Evolutionary conservation across 2,329 filamentous ascomycete species (phyloP), one percentile per base, ranked within the genome.

Genomic region (Hypoxylon sp.): DNA sequence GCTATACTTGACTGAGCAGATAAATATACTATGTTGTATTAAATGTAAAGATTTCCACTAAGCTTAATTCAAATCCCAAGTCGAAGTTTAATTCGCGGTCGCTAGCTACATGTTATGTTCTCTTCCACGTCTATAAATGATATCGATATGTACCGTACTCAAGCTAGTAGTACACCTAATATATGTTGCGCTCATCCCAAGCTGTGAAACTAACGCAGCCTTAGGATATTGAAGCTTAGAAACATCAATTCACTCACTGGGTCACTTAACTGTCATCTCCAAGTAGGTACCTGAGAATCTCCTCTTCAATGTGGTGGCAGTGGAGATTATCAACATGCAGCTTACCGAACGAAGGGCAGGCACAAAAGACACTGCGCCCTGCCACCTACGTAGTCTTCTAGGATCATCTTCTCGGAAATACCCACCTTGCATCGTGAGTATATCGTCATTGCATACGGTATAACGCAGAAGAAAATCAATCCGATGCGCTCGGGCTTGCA

Each of bases 281-380:
- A n/a, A n/a, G n/a, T n/a, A n/a, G n/a, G 19, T 29, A 16, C 12
- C 47, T 27, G 19, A 21, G 14, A 32, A 32, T 9, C 5, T 55
- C 19, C 7, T 29, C 12, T 53, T 29, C 25, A 52, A 14, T 2
- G 32, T 19, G 16, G 54, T 59, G 34, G 43, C 21, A 47, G 55
- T 59, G 55, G 50, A 34, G 43, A 39, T 55, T 25, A 45, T 52
- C 6, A 29, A 56, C 37, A 55, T 65, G 65, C 55, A 68, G 25
- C 54, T 65, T 56, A 34, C 58, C 65, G 65, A 58, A 51, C 37
- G 27, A 52, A 46, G 47, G 30, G 51, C 50, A 6, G 27, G n/a
- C 5, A 19, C 52, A 51, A n/a, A 46, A 25, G 34, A 51, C 51
- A 27, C 23, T 61, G 30, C 41, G 41, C n/a, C 37, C 37, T n/a